Evolutionary conservation across 192 early-diverging fungal genomes (phyloP).

Genomic region (Rhizophlyctis rosea): DNA sequence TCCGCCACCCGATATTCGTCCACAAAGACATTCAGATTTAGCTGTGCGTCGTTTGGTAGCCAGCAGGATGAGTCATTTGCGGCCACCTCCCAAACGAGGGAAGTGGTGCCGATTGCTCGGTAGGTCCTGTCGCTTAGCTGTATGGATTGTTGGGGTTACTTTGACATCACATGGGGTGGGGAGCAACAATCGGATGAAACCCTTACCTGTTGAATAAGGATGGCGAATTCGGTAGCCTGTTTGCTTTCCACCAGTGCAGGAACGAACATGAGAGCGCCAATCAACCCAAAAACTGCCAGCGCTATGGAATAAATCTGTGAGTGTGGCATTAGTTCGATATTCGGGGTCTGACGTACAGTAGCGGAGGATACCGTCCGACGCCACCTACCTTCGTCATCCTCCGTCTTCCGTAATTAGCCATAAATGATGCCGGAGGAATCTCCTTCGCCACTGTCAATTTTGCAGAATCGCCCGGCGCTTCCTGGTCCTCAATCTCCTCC

Average conservation of each 20-base stretch:
- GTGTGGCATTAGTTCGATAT: not conserved
- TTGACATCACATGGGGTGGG: no score
- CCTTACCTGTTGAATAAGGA: no score
- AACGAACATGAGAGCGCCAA: not conserved
- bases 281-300: not conserved
- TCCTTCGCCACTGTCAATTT: not conserved
- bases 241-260: not conserved
- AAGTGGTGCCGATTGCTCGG: not conserved
- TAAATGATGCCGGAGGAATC: not conserved
- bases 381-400: not conserved
- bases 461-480: not conserved
- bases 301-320: not conserved
- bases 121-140: conserved; percentile 9
- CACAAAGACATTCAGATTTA: conserved; percentile 1
- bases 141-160: no score
- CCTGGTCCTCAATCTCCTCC: not conserved
- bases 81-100: conserved; percentile 15
- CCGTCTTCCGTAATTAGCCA: not conserved
- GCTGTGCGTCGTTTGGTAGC: conserved; percentile 1
- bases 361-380: no score
- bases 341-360: not conserved
- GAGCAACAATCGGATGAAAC: no score
- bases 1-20: not conserved
- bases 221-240: no score
- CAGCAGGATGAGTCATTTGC: conserved; percentile 11